Evolutionary conservation across 371 early-diverging fungal genomes (phyloP).

Genomic region (Batrachochytrium dendrobatidis): DNA sequence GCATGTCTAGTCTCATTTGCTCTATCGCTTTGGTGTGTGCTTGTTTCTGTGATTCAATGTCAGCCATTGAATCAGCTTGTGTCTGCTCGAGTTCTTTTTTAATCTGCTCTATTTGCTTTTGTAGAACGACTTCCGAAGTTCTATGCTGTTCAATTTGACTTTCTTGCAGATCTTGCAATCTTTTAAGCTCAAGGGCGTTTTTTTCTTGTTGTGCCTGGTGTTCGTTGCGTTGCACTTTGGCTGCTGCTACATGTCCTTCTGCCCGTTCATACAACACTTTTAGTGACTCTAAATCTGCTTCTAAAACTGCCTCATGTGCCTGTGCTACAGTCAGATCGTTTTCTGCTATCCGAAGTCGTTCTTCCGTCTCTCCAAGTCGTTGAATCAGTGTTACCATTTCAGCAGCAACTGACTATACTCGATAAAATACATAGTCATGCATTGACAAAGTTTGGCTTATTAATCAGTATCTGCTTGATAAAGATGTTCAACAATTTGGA

Average conservation of each 20-base stretch:
- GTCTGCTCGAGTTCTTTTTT: not conserved
- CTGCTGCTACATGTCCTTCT: constrained; percentile 7
- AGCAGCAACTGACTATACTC: constrained; percentile 13
- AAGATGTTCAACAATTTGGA: not conserved
- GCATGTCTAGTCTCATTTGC: not conserved
- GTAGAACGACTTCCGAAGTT: not conserved
- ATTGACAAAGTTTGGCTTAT: not conserved
- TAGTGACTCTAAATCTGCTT: constrained; percentile 15
- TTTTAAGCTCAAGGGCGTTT: not conserved
- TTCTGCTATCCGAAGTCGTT: constrained; percentile 4
- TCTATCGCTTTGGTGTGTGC: not conserved
- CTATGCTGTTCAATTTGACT: not conserved
- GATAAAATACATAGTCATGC: not conserved
- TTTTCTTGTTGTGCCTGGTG: not conserved
- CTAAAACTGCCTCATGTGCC: constrained; percentile 22
- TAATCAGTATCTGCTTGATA: constrained; percentile 2
- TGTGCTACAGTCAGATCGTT: constrained; percentile 14
- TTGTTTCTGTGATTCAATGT: not conserved
- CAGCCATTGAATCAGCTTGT: not conserved
- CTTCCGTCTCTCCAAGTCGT: constrained; percentile 10
- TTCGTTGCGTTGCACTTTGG: not conserved
- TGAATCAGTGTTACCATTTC: constrained; percentile 16
- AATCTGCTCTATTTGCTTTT: not conserved
- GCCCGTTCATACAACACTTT: constrained; percentile 11
- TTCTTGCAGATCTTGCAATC: not conserved